Conservation (phyloP, 768 basidiomycete genomes). For the Botryobasidium botryosum region DNA sequence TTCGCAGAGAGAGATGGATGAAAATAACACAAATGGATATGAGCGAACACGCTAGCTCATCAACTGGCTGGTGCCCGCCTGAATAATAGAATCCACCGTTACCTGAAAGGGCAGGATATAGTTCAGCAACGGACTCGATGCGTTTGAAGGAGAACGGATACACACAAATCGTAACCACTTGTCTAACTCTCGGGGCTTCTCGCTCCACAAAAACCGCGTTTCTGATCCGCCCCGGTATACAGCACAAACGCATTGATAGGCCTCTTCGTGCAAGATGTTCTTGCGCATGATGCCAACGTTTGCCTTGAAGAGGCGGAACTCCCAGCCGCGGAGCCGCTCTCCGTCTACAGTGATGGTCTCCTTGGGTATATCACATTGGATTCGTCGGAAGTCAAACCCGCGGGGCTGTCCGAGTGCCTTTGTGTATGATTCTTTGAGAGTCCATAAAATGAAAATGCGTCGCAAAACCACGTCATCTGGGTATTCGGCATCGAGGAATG, state of each 20-base stretch:
- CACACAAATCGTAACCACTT: no score
- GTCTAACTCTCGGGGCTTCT: no score
- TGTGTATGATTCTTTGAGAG: constrained; percentile 69
- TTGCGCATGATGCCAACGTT: constrained; percentile 48
- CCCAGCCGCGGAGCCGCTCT: constrained; percentile 59
- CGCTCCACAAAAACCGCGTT: constrained; percentile 11
- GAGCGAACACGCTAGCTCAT: no score
- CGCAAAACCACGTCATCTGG: constrained; percentile 50
- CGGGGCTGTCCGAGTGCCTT: constrained; percentile 63
- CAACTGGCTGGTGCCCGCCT: no score
- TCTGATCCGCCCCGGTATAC: constrained; percentile 11
- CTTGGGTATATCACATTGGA: constrained; percentile 63
- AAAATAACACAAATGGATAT: no score
- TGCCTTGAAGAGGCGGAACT: constrained; percentile 66
- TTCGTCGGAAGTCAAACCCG: constrained; percentile 65
- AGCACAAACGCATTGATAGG: constrained; percentile 12
- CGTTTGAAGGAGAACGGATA: no score
- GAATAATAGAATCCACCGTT: no score
- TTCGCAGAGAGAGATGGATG: no score
- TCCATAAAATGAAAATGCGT: constrained; percentile 57
- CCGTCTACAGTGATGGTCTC: constrained; percentile 49
- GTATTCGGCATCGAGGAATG: constrained; percentile 28
- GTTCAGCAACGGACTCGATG: no score
- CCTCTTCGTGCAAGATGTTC: constrained; percentile 6
- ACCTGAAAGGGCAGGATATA: no score